Base-by-base conservation (phyloP, 495 filamentous ascomycete species). In the Amphirosellinia nigrospora region DNA sequence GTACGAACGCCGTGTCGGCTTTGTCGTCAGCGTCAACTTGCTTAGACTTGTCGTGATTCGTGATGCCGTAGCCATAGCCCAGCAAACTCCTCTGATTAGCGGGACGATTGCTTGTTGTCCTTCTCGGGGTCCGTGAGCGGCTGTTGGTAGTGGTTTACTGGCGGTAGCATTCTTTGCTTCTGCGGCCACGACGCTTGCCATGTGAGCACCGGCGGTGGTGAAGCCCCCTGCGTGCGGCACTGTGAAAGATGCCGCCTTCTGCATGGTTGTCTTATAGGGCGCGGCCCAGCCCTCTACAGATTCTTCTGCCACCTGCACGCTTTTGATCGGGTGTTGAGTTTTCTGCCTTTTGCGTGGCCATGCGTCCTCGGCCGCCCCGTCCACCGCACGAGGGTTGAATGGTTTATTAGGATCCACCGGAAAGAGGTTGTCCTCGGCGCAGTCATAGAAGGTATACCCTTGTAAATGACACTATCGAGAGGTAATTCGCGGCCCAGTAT, bases 181-280 rank as follows among this genome's bases (percentile, higher is more conserved):
- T 4, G 73, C 74, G 4, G 79, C 79, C 28, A 76, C 61, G 48
- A 82, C 70, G n/a, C 63, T 78, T 4, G 78, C 81, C 59, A 83
- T 80, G 63, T 84, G 81, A 26, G 78, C 71, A 1, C 78, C 78
- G 6, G 81, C 84, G 7, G 79, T 85, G 43, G 80, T 79, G 38
- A 86, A 86, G 0, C 82, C 82, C 6, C 59, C 48, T 1, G 77
- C 73, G 2, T 82, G 74, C 5, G 82, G 77, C 16, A 82, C 75
- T 8, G 83, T 84, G 64, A 84, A 86, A 16, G 63, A 74, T 15
- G 77, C 70, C 1, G 80, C 77, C 36, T 78, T 75, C 28, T 86
- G 81, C 83, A 86, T 84, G 4, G 83, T 85, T 7, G 84, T 86
- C 8, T 73, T 68, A 56, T 82, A 81, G 0, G 68, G 75, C 13